Evolutionary conservation across 2,329 filamentous ascomycete species (phyloP), one percentile per base, ranked within the genome.

Genomic region (Laburnicola sp.): DNA sequence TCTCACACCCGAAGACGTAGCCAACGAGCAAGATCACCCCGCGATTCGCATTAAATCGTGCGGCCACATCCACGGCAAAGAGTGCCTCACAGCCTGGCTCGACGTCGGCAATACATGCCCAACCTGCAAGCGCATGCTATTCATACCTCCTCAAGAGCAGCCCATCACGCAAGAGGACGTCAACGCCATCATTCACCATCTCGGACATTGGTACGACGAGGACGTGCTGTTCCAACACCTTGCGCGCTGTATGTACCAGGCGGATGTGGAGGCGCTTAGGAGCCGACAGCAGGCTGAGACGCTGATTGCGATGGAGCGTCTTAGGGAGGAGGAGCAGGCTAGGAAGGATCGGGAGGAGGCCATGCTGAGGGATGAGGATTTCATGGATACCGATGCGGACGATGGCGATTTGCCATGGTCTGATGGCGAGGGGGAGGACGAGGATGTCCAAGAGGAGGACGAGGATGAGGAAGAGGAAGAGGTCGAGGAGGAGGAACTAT

Each of bases 21-120:
- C 70, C 74, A 75, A 1, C 76, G 76, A 23, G 16, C 25, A 6
- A 27, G 37, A 40, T 22, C 62, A 64, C 22, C 1, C 28, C 9
- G 58, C 59, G 4, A 48, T 64, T 3, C 58, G 58, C 16, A 57
- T 65, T 46, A 39, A 21, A 16, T 27, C 45, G 9, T 65, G 62
- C 35, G 47, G 53, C 27, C 62, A 65, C 42, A 25, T 62, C 16
- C 27, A 64, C 11, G 61, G 63, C 27, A 8, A 47, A 28, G 51
- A 57, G 5, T 65, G 61, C 50, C 51, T 64, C 3, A 7, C 25
- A 11, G 50, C 51, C 2, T 65, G 61, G 61, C 54, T 65, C 9
- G 50, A 57, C 1, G 44, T 51, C 3, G 49, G 63, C 11, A 52
- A 59, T 44, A 50, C 54, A 2, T 65, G 61, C n/a, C 60, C 60